Evolutionary conservation across 306 rosid species (phyloP), one percentile per base, ranked within the genome.

Genomic region (Pyrus bretschneideri): DNA sequence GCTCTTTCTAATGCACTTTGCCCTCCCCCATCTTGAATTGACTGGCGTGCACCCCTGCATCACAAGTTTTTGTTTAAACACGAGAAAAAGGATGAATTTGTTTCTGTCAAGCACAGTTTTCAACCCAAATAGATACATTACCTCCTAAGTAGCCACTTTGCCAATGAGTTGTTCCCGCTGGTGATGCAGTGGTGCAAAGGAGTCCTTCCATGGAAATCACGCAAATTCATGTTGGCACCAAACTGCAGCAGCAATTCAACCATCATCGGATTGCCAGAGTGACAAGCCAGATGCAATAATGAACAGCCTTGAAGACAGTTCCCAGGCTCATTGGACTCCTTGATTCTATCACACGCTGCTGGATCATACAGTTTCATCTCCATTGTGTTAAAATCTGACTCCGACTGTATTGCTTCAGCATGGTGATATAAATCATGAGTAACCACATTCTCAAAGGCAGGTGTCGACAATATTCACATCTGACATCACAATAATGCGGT

Each of bases 111-210:
- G 21, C 23, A 38, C 38, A 17, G 22, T 62, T 74, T 51, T 51
- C 46, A 22, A 44, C 1, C 31, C 42, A 2, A 17, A 42, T 45
- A 54, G 31, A 77, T 70, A 65, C 63, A 64, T 76, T 89, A 95
- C 99, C 99, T 90, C 91, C 93, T 85, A 40, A 95, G 88, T 67
- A 95, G 85, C 81, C 88, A 81, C 90, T 92, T 95, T 3, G 97
- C 99, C 85, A 95, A 74, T 17, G 84, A 68, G 77, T 87, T 89
- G 76, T 90, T 88, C 67, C 89, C 89, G 27, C 72, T 79, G 70
- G 93, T 58, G 70, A 95, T 88, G 80, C 99, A 95, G 73, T 83
- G 92, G 80, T 95, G 99, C 87, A 95, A 82, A 81, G 99, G 97
- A 80, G 97, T 95, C 79, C 93, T 95, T 81, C 97, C 97, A 80